phyloP scores from a whole-genome alignment of 192 early-diverging fungal genomes.

The Backusella macrospora region DNA sequence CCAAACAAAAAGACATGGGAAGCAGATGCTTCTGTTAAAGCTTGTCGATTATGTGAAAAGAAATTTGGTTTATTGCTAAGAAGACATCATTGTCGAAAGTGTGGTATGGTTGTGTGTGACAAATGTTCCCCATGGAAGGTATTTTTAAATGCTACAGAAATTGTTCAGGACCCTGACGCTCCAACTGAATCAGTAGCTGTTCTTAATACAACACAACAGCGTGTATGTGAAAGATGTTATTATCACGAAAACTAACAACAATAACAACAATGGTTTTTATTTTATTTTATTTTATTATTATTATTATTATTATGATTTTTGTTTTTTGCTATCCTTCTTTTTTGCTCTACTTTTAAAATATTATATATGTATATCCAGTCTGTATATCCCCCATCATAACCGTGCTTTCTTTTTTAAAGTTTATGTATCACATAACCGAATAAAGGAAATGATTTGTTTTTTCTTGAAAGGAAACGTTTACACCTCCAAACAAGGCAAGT shows the following conservation, averaged over 20 bases:
- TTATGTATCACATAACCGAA: constrained; percentile 5
- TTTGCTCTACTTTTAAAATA: background rate
- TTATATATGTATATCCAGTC: constrained; percentile 9
- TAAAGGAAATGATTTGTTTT: constrained; percentile 5
- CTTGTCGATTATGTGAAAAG: constrained; percentile 69
- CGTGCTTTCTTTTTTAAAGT: constrained; percentile 15
- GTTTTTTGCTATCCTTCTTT: background rate
- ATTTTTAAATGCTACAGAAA: constrained; percentile 50
- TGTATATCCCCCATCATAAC: constrained; percentile 8
- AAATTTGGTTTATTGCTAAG: constrained; percentile 78
- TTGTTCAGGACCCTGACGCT: constrained; percentile 43
- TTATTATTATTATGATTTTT: too few relatives aligned
- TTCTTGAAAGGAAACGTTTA: constrained; percentile 16
- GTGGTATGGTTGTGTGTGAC: constrained; percentile 86
- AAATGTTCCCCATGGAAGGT: constrained; percentile 67
- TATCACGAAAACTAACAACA: background rate
- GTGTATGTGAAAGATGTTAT: constrained; percentile 60
- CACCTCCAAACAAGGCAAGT: constrained; percentile 11
- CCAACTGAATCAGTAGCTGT: background rate
- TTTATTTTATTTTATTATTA: background rate
- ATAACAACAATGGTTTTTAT: background rate
- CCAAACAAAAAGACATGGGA: constrained; percentile 64
- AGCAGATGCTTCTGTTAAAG: constrained; percentile 64
- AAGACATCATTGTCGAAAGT: constrained; percentile 91
- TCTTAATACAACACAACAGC: constrained; percentile 35